Evolutionary conservation across 1,139 yeast species (phyloP).

Genomic region (Candida frijolesensis): DNA sequence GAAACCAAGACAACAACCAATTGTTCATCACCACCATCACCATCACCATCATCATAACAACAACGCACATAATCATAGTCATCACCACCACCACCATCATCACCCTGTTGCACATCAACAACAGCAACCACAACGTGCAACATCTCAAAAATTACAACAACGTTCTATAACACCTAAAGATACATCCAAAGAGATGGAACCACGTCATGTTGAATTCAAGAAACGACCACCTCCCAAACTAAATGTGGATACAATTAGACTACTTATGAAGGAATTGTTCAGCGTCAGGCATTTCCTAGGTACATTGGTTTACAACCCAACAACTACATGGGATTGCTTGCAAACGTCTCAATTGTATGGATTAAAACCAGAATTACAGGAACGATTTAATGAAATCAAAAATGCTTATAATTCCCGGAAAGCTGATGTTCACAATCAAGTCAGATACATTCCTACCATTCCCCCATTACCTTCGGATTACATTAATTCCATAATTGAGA

Average conservation of each 20-base stretch:
- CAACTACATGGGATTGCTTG: constrained; percentile 48
- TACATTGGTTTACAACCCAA: constrained; percentile 59
- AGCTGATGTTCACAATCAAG: constrained; percentile 15
- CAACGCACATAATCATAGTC: constrained; percentile 8
- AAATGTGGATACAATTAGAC: constrained; percentile 46
- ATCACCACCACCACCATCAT: constrained; percentile 9
- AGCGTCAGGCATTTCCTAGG: constrained; percentile 60
- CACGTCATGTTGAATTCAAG: constrained; percentile 2
- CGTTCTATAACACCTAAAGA: constrained; percentile 8
- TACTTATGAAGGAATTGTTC: constrained; percentile 45
- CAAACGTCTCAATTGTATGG: constrained; percentile 43
- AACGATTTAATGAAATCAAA: constrained; percentile 33
- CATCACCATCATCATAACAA: constrained; percentile 7
- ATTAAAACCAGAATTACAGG: constrained; percentile 35
- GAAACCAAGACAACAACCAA: constrained; percentile 3
- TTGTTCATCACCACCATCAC: constrained; percentile 4
- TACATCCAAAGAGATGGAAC: constrained; percentile 1
- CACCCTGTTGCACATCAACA: background rate
- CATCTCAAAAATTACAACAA: constrained; percentile 9
- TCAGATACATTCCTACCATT: constrained; percentile 40
- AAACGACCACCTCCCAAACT: constrained; percentile 27
- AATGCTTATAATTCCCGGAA: constrained; percentile 27
- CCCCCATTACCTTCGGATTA: constrained; percentile 54
- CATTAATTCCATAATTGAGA: constrained; percentile 62
- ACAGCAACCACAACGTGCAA: constrained; percentile 1